Evolutionary conservation across 2,329 filamentous ascomycete species (phyloP), one percentile per base, ranked within the genome.

Genomic region (Cercospora sp.): DNA sequence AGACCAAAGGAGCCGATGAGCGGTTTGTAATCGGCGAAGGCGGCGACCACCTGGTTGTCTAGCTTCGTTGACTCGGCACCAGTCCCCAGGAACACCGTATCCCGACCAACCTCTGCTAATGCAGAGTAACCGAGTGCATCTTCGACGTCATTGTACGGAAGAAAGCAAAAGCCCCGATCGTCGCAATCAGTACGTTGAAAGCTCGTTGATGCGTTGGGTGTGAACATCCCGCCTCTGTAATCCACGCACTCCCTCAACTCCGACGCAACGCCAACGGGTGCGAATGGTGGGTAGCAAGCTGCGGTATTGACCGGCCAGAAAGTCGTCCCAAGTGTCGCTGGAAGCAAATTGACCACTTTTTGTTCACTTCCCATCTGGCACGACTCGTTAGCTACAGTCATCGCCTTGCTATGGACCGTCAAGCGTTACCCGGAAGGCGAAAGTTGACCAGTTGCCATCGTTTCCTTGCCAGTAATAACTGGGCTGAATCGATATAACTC

Each of bases 371-470:
- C 88, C 20, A 85, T 82, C 73, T 80, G 85, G 67, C 20, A 4
- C 18, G 18, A 48, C n/a, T 23, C 18, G n/a, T 48, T 10, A 48
- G 18, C 9, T 23, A 10, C 45, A 23, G 45, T 6, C 2, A 9
- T 20, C n/a, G 6, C 45, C n/a, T 10, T 12, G 4, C 9, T 12
- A 12, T 23, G 18, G 18, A 23, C 7, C 45, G 9, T 48, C 45
- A 12, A 48, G 28, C 45, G 5, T 53, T 53, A 53, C 48, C 48
- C 3, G 48, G 12, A 93, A 82, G 9, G 82, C 82, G 70, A 91
- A 87, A 5, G 89, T 87, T n/a, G 90, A 92, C 91, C 91, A 94
- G 70, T 84, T 85, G 12, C 90, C 90, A 76, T 91, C 89, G 36
- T 63, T 63, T 4, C 64, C 63, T 18, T 57, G 12, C 31, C 58